Conservation (phyloP, 345 rosid genomes). For the Brassica rapa region DNA sequence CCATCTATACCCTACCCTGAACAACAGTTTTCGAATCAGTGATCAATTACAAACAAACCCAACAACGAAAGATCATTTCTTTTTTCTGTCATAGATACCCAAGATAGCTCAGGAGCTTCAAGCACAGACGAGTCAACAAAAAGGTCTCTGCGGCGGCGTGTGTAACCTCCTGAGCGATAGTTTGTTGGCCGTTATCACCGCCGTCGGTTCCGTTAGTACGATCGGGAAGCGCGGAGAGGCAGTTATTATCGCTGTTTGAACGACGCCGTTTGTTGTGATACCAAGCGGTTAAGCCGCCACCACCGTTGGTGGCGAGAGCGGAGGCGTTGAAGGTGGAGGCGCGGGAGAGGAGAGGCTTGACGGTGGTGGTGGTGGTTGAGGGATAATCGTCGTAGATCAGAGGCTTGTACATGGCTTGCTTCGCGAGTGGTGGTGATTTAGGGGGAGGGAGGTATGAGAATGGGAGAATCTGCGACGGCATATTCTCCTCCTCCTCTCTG, state of each 20-base stretch:
- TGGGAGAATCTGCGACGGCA: slow-evolving; percentile 53
- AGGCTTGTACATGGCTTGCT: slow-evolving; percentile 41
- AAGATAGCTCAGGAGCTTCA: slow-evolving; percentile 69
- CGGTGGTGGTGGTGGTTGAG: slow-evolving; percentile 40
- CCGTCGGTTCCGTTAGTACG: slow-evolving; percentile 6
- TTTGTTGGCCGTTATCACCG: slow-evolving; percentile 24
- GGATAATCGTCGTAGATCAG: slow-evolving; percentile 49
- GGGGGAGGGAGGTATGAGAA: slow-evolving; percentile 30
- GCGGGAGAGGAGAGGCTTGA: slow-evolving; percentile 58
- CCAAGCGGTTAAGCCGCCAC: slow-evolving; percentile 14
- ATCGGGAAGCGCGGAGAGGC: slow-evolving; percentile 51
- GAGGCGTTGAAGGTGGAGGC: slow-evolving; percentile 49
- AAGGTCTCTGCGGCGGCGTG: slow-evolving; percentile 70
- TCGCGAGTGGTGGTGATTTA: slow-evolving; percentile 18
- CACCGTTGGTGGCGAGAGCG: background rate
- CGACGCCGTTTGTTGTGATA: slow-evolving; percentile 64
- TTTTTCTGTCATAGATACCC: slow-evolving; percentile 46
- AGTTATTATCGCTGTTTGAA: slow-evolving; percentile 56
- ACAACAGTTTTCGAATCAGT: slow-evolving; percentile 49
- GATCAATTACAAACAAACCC: background rate
- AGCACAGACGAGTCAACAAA: slow-evolving; percentile 61
- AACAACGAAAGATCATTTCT: slow-evolving; percentile 6
- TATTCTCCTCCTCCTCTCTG: slow-evolving; percentile 3
- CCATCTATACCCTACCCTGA: slow-evolving; percentile 99
- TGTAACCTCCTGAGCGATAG: slow-evolving; percentile 54